Base-by-base conservation (phyloP, 768 basidiomycete species). In the Boletus vinaceobasis region DNA sequence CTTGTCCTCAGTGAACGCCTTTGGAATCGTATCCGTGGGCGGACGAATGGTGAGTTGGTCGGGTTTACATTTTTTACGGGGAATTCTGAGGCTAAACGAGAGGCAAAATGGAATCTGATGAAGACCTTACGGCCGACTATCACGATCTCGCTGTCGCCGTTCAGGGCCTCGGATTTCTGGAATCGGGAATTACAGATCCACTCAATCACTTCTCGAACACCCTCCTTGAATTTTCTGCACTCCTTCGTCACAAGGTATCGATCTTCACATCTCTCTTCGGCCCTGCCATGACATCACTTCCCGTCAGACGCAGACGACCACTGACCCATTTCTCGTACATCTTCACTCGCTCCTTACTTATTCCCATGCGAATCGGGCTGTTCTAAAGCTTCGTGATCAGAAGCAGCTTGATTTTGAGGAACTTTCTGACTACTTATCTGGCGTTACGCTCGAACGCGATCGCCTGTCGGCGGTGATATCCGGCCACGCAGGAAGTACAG, bases 401-500 rank as follows among this genome's bases (percentile, higher is more conserved):
- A 99, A 98, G 71, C 97, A 99, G 70, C 83, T 98, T 52, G 97
- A 99, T 67, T 96, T 98, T 59, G 97, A 99, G 73, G 96, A 98
- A 69, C 81, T 98, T 9, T 93, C 93, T 2, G 90, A 93, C 49
- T 98, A 98, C 71, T 79, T 99, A 13, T 90, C 90, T 7, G 90
- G 88, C n/a, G 86, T 98, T 43, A 93, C 92, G 1, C 77, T 86
- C 11, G 97, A 99, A 73, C 86, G 97, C 21, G 97, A 99, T 66
- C 79, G 97, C 43, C 77, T 99, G 10, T 86, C 94, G 19, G 93
- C 93, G 2, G 79, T 98, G 42, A 90, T 92, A 65, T 86, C 81
- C 54, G 93, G 90, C n/a, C 92, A 89, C 67, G 90, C 87, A 52
- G 91, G 86, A 53, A 86, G 90, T 73, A 85, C 82, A 23, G 90